These are phyloP conservation scores for Glycine latifolia DNA, from an alignment of 306 rosid species.

Conservation along the genomic window DNA sequence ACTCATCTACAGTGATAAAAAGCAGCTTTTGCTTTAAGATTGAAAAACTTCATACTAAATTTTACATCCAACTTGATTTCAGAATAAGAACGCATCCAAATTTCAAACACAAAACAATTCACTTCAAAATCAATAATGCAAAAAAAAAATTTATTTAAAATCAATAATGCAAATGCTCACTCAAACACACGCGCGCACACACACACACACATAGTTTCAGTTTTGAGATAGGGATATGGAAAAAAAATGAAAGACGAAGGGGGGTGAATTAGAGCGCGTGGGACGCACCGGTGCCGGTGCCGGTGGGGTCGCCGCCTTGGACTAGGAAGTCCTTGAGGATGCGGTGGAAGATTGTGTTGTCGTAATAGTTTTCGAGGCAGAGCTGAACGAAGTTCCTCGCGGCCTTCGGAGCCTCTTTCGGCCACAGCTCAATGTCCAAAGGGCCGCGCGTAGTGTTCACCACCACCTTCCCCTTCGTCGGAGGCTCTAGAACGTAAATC, in stretches of 20 bases:
- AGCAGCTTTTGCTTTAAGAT: not conserved
- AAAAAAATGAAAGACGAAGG: not conserved
- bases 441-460: conserved; percentile 87
- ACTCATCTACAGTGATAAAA: not conserved
- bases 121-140: not conserved
- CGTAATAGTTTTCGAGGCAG: conserved; percentile 89
- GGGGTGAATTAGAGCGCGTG: not conserved
- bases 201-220: not conserved
- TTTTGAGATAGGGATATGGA: not conserved
- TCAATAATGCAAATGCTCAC: not conserved
- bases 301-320: conserved; percentile 94
- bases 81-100: not conserved
- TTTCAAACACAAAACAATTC: not conserved
- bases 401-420: conserved; percentile 95
- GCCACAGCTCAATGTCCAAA: conserved; percentile 93
- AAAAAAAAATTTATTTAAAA: not conserved
- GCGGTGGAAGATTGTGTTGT: conserved; percentile 87
- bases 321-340: conserved; percentile 80
- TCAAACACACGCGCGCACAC: too few species aligned
- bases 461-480: conserved; percentile 94
- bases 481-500: conserved; percentile 91
- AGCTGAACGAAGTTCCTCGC: conserved; percentile 95
- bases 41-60: not conserved
- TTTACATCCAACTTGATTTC: not conserved
- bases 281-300: conserved; percentile 75